Conservation (phyloP, 2,329 filamentous ascomycete genomes). For the Penicillium nordicum region DNA sequence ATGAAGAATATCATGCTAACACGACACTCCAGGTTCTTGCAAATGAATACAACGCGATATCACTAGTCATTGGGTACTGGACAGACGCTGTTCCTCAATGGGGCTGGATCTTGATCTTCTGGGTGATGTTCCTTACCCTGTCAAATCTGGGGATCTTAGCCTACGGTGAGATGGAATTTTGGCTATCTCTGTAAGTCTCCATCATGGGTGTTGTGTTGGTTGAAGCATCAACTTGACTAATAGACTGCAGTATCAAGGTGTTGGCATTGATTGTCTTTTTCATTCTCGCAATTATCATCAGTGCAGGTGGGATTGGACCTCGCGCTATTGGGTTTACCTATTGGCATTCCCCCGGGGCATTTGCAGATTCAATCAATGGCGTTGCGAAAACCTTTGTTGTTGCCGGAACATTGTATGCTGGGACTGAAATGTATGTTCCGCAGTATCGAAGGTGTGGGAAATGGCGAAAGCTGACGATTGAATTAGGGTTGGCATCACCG, state of each 20-base stretch:
- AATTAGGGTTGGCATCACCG: slow-evolving; percentile 35
- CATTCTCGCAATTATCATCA: slow-evolving; percentile 35
- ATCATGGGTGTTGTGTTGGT: no score
- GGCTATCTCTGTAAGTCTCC: slow-evolving; percentile 34
- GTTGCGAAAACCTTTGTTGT: slow-evolving; percentile 37
- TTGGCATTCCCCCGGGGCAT: slow-evolving; percentile 36
- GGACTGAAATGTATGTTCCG: slow-evolving; percentile 31
- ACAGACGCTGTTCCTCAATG: slow-evolving; percentile 44
- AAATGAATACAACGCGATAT: slow-evolving; percentile 48
- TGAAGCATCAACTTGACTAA: neutral
- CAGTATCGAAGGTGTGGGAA: neutral
- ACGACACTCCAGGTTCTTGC: slow-evolving; percentile 27
- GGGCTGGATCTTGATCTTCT: slow-evolving; percentile 49
- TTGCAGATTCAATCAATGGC: slow-evolving; percentile 36
- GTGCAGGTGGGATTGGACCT: slow-evolving; percentile 31
- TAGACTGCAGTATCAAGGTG: slow-evolving; percentile 29
- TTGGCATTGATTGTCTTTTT: slow-evolving; percentile 33
- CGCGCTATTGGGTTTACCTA: slow-evolving; percentile 36
- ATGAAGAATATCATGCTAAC: neutral
- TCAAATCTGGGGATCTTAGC: slow-evolving; percentile 44
- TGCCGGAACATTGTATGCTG: slow-evolving; percentile 34
- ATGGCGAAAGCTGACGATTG: slow-evolving; percentile 1
- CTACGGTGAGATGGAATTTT: slow-evolving; percentile 55
- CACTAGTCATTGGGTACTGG: slow-evolving; percentile 47
- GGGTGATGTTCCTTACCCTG: slow-evolving; percentile 43